These are phyloP conservation scores for Dissophora ornata DNA, from an alignment of 192 early-diverging fungal species.

Conservation along the genomic window DNA sequence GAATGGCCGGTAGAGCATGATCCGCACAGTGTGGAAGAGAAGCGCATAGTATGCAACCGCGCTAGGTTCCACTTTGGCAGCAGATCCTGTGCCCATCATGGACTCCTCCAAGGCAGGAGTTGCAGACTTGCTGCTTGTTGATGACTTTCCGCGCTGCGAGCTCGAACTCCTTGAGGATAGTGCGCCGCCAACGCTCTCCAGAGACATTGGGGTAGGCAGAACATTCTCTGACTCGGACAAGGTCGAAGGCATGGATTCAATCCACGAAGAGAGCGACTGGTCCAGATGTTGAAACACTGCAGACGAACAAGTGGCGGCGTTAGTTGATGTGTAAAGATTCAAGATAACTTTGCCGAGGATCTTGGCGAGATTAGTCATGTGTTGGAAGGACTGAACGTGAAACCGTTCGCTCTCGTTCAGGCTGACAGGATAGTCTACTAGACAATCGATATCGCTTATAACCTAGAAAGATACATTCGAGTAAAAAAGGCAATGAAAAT, in stretches of 20 bases:
- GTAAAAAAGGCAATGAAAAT: not conserved
- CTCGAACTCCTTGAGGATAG: not conserved
- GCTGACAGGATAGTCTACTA: conserved; percentile 41
- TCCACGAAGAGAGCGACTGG: conserved; percentile 36
- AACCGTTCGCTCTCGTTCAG: conserved; percentile 15
- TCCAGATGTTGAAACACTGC: conserved; percentile 39
- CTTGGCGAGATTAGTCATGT: conserved; percentile 40
- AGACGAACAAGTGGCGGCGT: conserved; percentile 39
- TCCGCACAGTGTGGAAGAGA: conserved; percentile 39
- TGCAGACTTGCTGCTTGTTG: conserved; percentile 11
- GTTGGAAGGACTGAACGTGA: conserved; percentile 22
- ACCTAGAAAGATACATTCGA: conserved; percentile 8
- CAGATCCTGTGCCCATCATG: not conserved
- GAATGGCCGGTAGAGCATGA: conserved; percentile 48
- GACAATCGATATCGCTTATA: conserved; percentile 47
- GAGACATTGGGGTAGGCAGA: not conserved
- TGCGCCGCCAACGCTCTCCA: not conserved
- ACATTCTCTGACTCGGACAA: not conserved
- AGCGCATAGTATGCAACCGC: conserved; percentile 27
- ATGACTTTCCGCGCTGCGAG: conserved; percentile 1
- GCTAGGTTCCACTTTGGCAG: not conserved
- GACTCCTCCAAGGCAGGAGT: conserved; percentile 2
- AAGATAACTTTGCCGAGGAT: conserved; percentile 46
- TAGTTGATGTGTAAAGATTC: conserved; percentile 40
- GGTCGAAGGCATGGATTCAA: conserved; percentile 29